phyloP scores from a whole-genome alignment of 257 asterid genomes.

The Osmanthus fragrans region DNA sequence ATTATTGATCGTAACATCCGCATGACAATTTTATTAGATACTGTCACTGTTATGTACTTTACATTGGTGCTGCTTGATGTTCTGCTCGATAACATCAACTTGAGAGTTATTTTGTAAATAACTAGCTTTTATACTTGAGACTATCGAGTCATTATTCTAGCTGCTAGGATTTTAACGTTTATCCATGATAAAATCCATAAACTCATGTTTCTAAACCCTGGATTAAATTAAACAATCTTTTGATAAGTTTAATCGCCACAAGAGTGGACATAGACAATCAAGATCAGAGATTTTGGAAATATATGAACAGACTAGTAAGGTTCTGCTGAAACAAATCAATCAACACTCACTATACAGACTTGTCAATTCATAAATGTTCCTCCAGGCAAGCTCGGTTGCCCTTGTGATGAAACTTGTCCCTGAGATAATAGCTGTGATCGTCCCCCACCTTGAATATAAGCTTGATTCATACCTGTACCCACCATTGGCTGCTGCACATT shows the following conservation, averaged over 20 bases:
- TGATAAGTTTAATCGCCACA: neutral
- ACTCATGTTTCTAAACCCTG: neutral
- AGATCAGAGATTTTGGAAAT: neutral
- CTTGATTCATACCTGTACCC: constrained; percentile 62
- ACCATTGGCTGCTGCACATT: constrained; percentile 51
- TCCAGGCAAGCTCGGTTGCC: constrained; percentile 60
- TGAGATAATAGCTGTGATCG: constrained; percentile 68
- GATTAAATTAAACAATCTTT: neutral
- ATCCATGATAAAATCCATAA: neutral
- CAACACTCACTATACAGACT: neutral
- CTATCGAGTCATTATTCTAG: neutral
- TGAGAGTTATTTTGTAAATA: too few species aligned
- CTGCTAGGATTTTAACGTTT: neutral
- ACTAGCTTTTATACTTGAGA: neutral
- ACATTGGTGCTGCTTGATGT: too few species aligned
- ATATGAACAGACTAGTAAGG: neutral
- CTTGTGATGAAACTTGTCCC: constrained; percentile 82
- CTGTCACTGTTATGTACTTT: too few species aligned
- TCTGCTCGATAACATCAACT: too few species aligned
- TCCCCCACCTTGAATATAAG: constrained; percentile 68
- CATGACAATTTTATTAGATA: too few species aligned
- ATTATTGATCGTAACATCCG: too few species aligned
- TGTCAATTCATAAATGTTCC: constrained; percentile 62
- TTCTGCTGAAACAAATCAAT: neutral
- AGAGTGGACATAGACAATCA: neutral